phyloP scores from a whole-genome alignment of 768 basidiomycete genomes.

The Xanthoconium purpureum region DNA sequence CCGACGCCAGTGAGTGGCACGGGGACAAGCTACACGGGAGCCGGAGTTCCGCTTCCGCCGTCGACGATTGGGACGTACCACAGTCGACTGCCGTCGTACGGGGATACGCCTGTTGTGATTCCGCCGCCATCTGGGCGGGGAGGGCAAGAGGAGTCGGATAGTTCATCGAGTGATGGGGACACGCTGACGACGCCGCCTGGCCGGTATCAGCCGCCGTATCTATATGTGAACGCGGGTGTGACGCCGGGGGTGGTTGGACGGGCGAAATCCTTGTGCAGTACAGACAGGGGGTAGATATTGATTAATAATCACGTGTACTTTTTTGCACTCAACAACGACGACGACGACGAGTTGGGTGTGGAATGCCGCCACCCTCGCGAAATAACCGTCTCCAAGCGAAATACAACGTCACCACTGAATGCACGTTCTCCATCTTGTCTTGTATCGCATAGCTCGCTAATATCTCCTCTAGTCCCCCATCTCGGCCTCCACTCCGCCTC shows the following conservation, averaged over 20 bases:
- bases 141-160: constrained; percentile 24
- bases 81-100: constrained; percentile 23
- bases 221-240: constrained; percentile 17
- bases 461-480: constrained; percentile 55
- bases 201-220: constrained; percentile 8
- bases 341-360: no score
- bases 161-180: constrained; percentile 33
- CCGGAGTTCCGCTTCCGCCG: constrained; percentile 32
- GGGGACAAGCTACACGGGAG: constrained; percentile 23
- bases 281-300: constrained; percentile 16
- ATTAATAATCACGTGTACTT: constrained; percentile 8
- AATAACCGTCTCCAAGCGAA: constrained; percentile 43
- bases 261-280: constrained; percentile 9
- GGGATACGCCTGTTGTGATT: constrained; percentile 23
- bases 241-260: constrained; percentile 26
- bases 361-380: constrained; percentile 7
- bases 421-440: constrained; percentile 28
- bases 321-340: background rate
- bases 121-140: constrained; percentile 26
- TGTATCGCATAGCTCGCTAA: background rate
- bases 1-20: constrained; percentile 14
- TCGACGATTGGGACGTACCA: constrained; percentile 27
- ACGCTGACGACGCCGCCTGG: constrained; percentile 35
- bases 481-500: constrained; percentile 77
- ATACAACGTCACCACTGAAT: constrained; percentile 54